Percentiles rank a stretch among this genome's conserved stretches.
These are phyloP conservation scores for Aspergillus carlsbadensis DNA, from an alignment of 495 filamentous ascomycete genomes.

Conservation along the genomic window DNA sequence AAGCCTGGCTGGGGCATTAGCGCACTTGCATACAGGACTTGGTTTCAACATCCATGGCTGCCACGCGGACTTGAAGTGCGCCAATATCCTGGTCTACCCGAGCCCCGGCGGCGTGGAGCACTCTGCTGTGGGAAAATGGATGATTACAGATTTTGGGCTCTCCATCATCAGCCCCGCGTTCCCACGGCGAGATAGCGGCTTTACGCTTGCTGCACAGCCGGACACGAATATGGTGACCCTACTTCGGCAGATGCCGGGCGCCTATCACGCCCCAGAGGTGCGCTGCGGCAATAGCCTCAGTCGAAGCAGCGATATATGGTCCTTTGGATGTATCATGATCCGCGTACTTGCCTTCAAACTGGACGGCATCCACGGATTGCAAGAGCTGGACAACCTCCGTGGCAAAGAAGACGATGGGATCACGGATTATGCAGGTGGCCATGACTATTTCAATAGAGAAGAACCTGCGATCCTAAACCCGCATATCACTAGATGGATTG, in stretches of 20 bases:
- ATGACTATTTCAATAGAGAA: conserved; percentile 16
- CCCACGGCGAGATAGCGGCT: too few relatives aligned
- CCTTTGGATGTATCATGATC: conserved; percentile 19
- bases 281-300: not conserved
- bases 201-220: too few relatives aligned
- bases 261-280: conserved; percentile 22
- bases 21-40: conserved; percentile 11
- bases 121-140: conserved; percentile 19
- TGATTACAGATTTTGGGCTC: conserved; percentile 28
- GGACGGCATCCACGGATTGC: conserved; percentile 1
- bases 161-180: conserved; percentile 10
- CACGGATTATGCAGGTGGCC: not conserved
- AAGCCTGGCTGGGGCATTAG: conserved; percentile 20
- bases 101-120: not conserved
- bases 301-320: conserved; percentile 23
- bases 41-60: conserved; percentile 8
- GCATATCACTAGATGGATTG: conserved; percentile 13
- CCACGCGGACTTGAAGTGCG: conserved; percentile 25
- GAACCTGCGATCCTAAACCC: conserved; percentile 13
- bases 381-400: conserved; percentile 1
- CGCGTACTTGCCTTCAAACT: conserved; percentile 15
- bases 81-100: conserved; percentile 23
- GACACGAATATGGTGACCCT: too few relatives aligned
- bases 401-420: not conserved
- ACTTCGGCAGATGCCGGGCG: not conserved